These are phyloP conservation scores for Lanzia echinophila DNA, from an alignment of 2,329 filamentous ascomycete genomes.

Conservation along the genomic window DNA sequence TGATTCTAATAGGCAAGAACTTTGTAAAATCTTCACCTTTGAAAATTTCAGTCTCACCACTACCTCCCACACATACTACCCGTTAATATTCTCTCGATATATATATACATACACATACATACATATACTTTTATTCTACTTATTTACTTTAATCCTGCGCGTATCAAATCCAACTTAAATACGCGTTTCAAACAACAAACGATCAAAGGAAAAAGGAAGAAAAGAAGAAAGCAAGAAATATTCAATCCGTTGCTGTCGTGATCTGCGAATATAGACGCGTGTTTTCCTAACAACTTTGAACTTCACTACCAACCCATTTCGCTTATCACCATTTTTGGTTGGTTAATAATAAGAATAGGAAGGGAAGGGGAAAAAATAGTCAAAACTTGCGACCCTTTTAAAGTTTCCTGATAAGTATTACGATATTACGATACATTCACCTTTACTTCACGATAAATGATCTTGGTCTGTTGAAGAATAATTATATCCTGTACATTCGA, in stretches of 20 bases:
- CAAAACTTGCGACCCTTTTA: not conserved
- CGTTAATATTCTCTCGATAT: not conserved
- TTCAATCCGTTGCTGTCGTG: not conserved
- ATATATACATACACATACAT: too few relatives aligned
- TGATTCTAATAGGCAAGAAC: too few relatives aligned
- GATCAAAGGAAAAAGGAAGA: not conserved
- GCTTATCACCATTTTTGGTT: not conserved
- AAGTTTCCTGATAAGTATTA: not conserved
- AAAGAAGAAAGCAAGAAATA: not conserved
- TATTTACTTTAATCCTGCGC: not conserved
- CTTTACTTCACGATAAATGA: not conserved
- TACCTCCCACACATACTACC: not conserved
- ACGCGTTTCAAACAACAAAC: not conserved
- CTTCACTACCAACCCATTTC: not conserved
- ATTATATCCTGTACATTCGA: not conserved
- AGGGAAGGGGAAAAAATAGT: not conserved
- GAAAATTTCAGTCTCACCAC: not conserved
- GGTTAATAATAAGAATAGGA: not conserved
- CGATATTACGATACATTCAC: conserved; percentile 3
- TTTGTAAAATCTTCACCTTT: too few relatives aligned
- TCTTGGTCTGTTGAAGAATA: not conserved
- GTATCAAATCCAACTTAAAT: not conserved
- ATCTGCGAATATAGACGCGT: not conserved
- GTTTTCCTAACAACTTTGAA: not conserved
- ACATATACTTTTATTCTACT: not conserved